phyloP scores from a whole-genome alignment of 2,329 filamentous ascomycete species.

The Colletotrichum chlorophyti region DNA sequence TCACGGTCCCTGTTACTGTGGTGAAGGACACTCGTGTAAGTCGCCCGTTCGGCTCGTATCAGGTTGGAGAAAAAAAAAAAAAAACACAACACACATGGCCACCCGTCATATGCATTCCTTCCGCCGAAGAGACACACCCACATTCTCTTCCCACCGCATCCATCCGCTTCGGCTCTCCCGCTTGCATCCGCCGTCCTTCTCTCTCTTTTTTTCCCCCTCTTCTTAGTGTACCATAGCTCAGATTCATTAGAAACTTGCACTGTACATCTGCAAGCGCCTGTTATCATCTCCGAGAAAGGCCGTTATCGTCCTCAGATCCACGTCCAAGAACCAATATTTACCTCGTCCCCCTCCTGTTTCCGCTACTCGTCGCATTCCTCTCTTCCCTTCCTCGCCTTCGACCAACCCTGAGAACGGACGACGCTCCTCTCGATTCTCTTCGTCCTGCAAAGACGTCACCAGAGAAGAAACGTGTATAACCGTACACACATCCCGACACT shows the following conservation, averaged over 20 bases:
- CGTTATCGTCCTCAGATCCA: constrained; percentile 29
- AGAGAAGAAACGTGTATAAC: constrained; percentile 25
- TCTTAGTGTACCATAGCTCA: too few relatives aligned
- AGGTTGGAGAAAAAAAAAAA: background rate
- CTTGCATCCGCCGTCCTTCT: constrained; percentile 24
- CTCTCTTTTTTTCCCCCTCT: too few relatives aligned
- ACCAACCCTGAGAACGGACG: constrained; percentile 22
- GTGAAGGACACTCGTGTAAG: constrained; percentile 17
- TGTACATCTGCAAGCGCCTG: constrained; percentile 25
- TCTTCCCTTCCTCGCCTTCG: constrained; percentile 1
- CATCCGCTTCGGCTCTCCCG: constrained; percentile 14
- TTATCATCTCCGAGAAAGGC: constrained; percentile 5
- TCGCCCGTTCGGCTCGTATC: constrained; percentile 16
- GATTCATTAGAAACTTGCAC: constrained; percentile 15
- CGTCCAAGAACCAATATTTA: constrained; percentile 21
- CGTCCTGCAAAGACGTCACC: constrained; percentile 6
- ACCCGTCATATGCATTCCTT: constrained; percentile 27
- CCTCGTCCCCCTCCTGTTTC: constrained; percentile 20
- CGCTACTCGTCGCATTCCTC: constrained; percentile 22
- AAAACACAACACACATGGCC: background rate
- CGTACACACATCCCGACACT: constrained; percentile 21
- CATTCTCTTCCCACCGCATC: constrained; percentile 4
- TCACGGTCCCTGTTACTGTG: too few relatives aligned
- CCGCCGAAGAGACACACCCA: constrained; percentile 6
- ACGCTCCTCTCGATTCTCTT: background rate